phyloP scores from a whole-genome alignment of 345 rosid species.

The Brassica nigra region DNA sequence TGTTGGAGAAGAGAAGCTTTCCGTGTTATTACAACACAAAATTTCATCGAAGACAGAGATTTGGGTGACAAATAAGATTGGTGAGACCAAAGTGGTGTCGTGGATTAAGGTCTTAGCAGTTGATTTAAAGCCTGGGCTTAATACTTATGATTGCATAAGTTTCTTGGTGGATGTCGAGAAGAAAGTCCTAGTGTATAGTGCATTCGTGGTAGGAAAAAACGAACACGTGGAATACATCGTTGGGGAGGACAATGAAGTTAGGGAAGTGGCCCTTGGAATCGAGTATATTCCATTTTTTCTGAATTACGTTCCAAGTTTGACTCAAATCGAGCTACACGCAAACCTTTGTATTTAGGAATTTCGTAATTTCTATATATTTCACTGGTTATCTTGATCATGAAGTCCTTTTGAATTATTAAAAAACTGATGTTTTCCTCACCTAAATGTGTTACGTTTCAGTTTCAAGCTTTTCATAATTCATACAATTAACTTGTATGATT shows the following conservation, averaged over 20 bases:
- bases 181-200: background rate
- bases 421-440: too few relatives aligned
- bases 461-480: too few relatives aligned
- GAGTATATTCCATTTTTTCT: background rate
- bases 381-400: background rate
- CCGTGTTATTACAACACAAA: background rate
- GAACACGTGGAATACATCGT: background rate
- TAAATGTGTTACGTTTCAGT: too few relatives aligned
- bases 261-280: background rate
- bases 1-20: background rate
- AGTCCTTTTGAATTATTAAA: too few relatives aligned
- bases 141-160: background rate
- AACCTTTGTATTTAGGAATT: background rate
- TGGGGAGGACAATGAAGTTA: background rate
- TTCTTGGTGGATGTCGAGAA: background rate
- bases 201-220: background rate
- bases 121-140: background rate
- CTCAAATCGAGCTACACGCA: background rate
- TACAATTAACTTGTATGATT: too few relatives aligned
- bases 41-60: background rate
- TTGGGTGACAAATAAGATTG: background rate
- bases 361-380: background rate
- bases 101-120: background rate
- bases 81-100: background rate
- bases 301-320: background rate